phyloP scores from a whole-genome alignment of 1,284 basidiomycete species.

The Pisolithus thermaeus region DNA sequence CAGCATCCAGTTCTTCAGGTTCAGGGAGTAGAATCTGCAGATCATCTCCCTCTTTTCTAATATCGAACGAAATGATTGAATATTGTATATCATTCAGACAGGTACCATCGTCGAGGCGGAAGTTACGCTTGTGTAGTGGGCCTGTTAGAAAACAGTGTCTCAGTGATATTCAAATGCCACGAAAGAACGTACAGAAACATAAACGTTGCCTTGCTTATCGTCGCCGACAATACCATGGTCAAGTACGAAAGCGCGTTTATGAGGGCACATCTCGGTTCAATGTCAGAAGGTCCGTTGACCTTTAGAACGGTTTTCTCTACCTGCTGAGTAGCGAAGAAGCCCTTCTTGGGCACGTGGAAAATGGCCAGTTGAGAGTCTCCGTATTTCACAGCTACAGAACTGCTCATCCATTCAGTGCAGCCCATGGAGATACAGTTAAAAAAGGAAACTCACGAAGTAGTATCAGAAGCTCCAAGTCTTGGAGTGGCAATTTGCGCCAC shows the following conservation, averaged over 20 bases:
- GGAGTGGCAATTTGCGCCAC: conserved; percentile 53
- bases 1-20: conserved; percentile 51
- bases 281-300: background rate
- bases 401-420: conserved; percentile 22
- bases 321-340: conserved; percentile 68
- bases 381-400: conserved; percentile 54
- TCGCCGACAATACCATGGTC: conserved; percentile 65
- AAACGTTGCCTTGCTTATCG: conserved; percentile 44
- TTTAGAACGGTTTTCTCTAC: conserved; percentile 23
- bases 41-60: conserved; percentile 42
- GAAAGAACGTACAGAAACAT: conserved; percentile 36
- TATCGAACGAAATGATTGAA: conserved; percentile 62
- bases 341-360: conserved; percentile 51
- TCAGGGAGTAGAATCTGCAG: conserved; percentile 56
- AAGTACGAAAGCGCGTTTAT: conserved; percentile 67
- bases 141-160: conserved; percentile 33
- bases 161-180: conserved; percentile 17
- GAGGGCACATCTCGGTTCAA: conserved; percentile 45
- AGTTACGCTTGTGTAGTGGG: conserved; percentile 73
- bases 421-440: conserved; percentile 14
- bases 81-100: conserved; percentile 64
- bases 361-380: conserved; percentile 71
- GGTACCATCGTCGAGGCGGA: conserved; percentile 50
- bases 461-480: conserved; percentile 49
- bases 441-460: conserved; percentile 38